These are phyloP conservation scores for Rubia yunnanensis DNA, from an alignment of 257 asterid genomes.

Conservation along the genomic window DNA sequence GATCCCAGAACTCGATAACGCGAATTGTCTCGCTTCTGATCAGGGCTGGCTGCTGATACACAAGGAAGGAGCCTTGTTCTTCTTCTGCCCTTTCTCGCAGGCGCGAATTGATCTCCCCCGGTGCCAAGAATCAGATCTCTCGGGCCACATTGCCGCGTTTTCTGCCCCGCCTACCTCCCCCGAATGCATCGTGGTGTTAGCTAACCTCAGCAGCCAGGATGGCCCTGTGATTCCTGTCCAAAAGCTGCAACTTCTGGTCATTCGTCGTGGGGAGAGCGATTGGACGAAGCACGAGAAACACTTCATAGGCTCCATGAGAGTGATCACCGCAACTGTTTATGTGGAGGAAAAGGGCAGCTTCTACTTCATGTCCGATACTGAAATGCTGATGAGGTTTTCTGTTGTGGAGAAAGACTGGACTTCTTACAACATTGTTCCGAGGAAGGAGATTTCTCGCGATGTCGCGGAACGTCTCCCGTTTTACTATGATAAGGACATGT, in stretches of 20 bases:
- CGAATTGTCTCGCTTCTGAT: conserved; percentile 23
- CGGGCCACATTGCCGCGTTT: conserved; percentile 15
- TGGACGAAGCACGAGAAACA: conserved; percentile 12
- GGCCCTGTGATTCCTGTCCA: no score
- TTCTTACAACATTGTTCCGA: background rate
- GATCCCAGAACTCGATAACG: conserved; percentile 22
- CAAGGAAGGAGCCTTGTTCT: conserved; percentile 19
- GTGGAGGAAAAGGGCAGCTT: background rate
- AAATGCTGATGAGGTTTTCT: background rate
- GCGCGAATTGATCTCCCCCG: conserved; percentile 17
- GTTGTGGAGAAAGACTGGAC: background rate
- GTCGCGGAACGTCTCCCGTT: background rate
- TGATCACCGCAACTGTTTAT: conserved; percentile 8
- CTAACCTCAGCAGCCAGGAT: background rate
- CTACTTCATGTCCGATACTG: background rate
- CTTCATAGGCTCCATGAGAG: no score
- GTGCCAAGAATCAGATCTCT: conserved; percentile 15
- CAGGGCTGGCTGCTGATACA: conserved; percentile 25
- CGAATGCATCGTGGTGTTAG: conserved; percentile 6
- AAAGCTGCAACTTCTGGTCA: conserved; percentile 8
- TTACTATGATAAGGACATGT: background rate
- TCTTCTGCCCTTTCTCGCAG: conserved; percentile 30
- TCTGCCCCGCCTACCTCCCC: conserved; percentile 18
- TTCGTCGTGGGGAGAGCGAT: conserved; percentile 5
- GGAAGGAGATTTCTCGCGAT: background rate